Evolutionary conservation across 176 grass and related monocot species (phyloP).

Genomic region (Elaeis guineensis): DNA sequence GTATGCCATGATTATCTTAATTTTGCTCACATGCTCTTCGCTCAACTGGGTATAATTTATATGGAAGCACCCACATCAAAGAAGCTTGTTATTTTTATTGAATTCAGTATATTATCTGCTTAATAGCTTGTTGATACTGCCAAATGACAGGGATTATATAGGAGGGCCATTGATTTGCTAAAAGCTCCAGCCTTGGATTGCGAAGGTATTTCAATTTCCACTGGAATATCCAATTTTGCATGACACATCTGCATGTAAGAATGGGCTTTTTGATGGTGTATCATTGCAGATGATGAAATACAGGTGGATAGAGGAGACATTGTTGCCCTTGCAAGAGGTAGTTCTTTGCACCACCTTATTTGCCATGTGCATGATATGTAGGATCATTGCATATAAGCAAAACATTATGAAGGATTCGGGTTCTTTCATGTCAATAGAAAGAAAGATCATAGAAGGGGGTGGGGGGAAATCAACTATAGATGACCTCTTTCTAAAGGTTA

Average conservation of each 20-base stretch:
- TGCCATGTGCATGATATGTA: neutral
- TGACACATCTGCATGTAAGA: neutral
- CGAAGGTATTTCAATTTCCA: conserved; percentile 35
- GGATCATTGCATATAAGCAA: no score
- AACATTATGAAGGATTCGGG: no score
- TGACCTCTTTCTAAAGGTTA: no score
- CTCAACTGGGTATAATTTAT: no score
- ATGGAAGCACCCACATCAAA: no score
- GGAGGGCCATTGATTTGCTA: conserved; percentile 75
- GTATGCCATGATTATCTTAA: no score
- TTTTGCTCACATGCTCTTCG: no score
- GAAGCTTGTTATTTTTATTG: no score
- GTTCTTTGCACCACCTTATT: conserved; percentile 6
- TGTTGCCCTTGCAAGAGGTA: conserved; percentile 82
- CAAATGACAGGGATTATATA: conserved; percentile 68
- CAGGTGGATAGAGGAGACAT: conserved; percentile 52
- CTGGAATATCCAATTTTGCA: no score
- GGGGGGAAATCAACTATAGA: no score
- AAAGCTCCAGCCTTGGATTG: conserved; percentile 75
- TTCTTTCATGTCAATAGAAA: no score
- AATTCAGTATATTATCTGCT: neutral
- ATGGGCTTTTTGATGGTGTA: conserved; percentile 1
- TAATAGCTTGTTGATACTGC: conserved; percentile 9
- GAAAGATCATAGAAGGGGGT: no score
- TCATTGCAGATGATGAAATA: conserved; percentile 32